Conservation (phyloP, 257 asterid species). For the Scutellaria barbata region DNA sequence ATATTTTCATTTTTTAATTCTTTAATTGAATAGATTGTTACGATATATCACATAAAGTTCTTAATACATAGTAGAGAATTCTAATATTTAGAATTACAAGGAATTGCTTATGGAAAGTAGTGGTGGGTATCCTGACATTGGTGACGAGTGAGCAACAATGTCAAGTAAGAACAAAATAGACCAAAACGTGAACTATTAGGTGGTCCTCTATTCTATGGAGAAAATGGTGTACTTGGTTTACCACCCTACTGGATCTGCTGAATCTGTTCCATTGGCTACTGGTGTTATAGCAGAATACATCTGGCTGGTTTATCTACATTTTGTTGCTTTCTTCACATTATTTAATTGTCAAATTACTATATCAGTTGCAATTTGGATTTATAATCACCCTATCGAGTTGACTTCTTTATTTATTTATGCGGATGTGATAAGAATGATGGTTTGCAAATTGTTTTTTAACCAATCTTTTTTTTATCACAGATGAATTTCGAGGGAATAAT, state of each 20-base stretch:
- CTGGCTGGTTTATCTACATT: constrained; percentile 30
- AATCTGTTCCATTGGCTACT: constrained; percentile 19
- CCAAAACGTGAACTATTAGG: constrained; percentile 9
- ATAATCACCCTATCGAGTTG: not conserved
- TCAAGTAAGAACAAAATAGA: constrained; percentile 19
- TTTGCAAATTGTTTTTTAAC: constrained; percentile 19
- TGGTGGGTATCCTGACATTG: constrained; percentile 20
- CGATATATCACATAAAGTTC: not conserved
- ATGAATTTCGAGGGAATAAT: constrained; percentile 57
- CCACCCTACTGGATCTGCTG: constrained; percentile 28
- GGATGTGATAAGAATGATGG: constrained; percentile 17
- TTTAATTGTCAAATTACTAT: constrained; percentile 10
- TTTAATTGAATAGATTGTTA: not conserved
- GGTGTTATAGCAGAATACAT: not conserved
- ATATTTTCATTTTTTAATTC: not conserved
- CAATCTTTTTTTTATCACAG: constrained; percentile 41
- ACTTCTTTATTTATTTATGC: not conserved
- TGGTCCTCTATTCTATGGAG: constrained; percentile 2
- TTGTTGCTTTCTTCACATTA: constrained; percentile 24
- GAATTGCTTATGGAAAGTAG: not conserved
- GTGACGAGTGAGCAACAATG: constrained; percentile 6
- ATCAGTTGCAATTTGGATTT: constrained; percentile 14
- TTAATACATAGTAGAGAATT: not conserved
- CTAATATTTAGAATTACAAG: not conserved
- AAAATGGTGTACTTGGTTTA: constrained; percentile 15